A percentile compares a stretch with the other conserved stretches of the same genome.
These are phyloP conservation scores for Colletotrichum tanaceti DNA, from an alignment of 2,329 filamentous ascomycete genomes.

Conservation along the genomic window DNA sequence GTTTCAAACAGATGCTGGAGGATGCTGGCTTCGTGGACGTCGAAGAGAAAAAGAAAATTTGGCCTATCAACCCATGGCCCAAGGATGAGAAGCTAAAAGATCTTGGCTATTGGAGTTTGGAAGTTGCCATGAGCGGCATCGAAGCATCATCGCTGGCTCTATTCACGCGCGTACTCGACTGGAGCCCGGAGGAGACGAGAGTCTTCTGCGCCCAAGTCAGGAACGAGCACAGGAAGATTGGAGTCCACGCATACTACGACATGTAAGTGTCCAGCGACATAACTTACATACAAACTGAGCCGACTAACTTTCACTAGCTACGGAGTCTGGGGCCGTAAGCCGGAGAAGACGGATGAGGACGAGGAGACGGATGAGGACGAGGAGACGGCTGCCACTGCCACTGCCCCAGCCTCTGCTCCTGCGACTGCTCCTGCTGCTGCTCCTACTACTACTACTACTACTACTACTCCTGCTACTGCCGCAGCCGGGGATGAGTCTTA, in stretches of 20 bases:
- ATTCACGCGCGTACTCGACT: constrained; percentile 50
- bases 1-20: constrained; percentile 55
- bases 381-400: background rate
- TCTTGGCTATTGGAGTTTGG: constrained; percentile 49
- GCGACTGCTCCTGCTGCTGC: no score
- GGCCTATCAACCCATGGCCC: constrained; percentile 64
- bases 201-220: constrained; percentile 50
- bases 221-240: constrained; percentile 48
- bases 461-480: no score
- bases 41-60: constrained; percentile 57
- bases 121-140: constrained; percentile 48
- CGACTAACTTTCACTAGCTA: constrained; percentile 19
- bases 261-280: constrained; percentile 46
- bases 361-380: constrained; percentile 10
- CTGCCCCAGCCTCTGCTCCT: no score
- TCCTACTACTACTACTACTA: no score
- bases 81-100: constrained; percentile 62
- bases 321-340: constrained; percentile 26
- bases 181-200: constrained; percentile 49
- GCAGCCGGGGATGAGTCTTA: background rate
- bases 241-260: constrained; percentile 53
- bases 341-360: constrained; percentile 18
- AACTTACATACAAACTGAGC: accelerated
- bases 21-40: constrained; percentile 60
- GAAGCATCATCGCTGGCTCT: constrained; percentile 49